phyloP scores from a whole-genome alignment of 495 filamentous ascomycete genomes.

The Daldinia concentrica region DNA sequence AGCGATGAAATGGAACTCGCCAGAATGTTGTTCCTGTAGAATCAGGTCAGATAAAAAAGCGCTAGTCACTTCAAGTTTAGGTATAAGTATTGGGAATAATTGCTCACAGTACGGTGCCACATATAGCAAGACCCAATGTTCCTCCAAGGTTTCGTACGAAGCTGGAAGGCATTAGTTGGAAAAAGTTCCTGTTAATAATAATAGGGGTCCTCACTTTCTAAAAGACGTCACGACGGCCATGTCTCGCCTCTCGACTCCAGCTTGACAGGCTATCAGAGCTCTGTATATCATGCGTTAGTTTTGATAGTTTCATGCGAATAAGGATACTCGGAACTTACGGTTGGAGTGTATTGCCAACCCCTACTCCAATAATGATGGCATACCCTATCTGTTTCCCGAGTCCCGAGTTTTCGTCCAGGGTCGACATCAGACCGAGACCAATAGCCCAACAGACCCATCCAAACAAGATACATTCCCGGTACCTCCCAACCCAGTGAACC shows the following conservation, averaged over 20 bases:
- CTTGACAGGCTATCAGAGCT: conserved; percentile 62
- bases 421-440: conserved; percentile 63
- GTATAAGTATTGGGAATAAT: not conserved
- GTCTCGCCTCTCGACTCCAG: conserved; percentile 60
- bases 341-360: conserved; percentile 64
- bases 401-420: conserved; percentile 58
- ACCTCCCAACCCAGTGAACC: conserved; percentile 63
- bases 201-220: conserved; percentile 54
- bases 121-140: conserved; percentile 62
- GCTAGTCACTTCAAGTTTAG: not conserved
- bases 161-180: conserved; percentile 40
- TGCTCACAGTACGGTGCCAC: conserved; percentile 60
- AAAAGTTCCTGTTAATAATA: not conserved
- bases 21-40: conserved; percentile 57
- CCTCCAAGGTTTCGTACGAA: conserved; percentile 64
- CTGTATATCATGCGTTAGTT: conserved; percentile 27
- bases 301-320: conserved; percentile 3
- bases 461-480: conserved; percentile 61
- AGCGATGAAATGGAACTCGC: conserved; percentile 50
- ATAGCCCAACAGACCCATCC: conserved; percentile 64
- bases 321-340: conserved; percentile 47
- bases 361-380: conserved; percentile 60
- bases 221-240: conserved; percentile 66
- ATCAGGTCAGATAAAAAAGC: not conserved
- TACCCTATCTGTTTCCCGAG: conserved; percentile 65